A percentile compares a stretch with the other conserved stretches of the same genome.
Conservation (phyloP, 1,139 yeast genomes). For the Wickerhamomyces sp. region DNA sequence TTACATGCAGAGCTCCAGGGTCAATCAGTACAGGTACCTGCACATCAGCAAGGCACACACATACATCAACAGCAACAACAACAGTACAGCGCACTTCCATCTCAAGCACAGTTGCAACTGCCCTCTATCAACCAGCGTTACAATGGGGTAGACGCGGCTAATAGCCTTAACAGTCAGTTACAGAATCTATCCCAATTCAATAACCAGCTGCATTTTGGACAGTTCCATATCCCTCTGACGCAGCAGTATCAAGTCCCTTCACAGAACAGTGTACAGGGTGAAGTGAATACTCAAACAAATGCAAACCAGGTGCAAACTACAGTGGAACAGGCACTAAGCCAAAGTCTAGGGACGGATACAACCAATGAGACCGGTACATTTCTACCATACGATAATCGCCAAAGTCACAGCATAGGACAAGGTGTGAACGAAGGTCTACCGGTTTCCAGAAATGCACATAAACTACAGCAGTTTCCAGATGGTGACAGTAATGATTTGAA, state of each 20-base stretch:
- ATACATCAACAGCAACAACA: conserved; percentile 5
- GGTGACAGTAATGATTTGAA: neutral
- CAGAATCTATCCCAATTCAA: conserved; percentile 5
- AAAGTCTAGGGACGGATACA: too few species aligned
- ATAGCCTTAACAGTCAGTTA: conserved; percentile 2
- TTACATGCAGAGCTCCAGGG: conserved; percentile 4
- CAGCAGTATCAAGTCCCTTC: conserved; percentile 4
- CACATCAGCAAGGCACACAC: too few species aligned
- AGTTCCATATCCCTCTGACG: conserved; percentile 4
- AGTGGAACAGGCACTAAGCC: too few species aligned
- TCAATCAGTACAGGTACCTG: conserved; percentile 5
- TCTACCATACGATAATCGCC: too few species aligned
- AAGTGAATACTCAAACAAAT: neutral
- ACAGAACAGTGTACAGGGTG: neutral
- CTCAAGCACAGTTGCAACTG: neutral
- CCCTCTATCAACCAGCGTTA: neutral
- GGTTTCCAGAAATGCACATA: too few species aligned
- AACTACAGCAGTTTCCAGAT: too few species aligned
- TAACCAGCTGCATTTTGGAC: conserved; percentile 2
- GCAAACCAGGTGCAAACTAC: too few species aligned
- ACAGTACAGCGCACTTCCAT: neutral
- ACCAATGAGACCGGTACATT: too few species aligned
- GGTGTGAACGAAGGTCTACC: too few species aligned
- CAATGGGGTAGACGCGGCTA: neutral
- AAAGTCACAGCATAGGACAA: too few species aligned